Conservation (phyloP, 345 rosid genomes). For the Balakata baccata region DNA sequence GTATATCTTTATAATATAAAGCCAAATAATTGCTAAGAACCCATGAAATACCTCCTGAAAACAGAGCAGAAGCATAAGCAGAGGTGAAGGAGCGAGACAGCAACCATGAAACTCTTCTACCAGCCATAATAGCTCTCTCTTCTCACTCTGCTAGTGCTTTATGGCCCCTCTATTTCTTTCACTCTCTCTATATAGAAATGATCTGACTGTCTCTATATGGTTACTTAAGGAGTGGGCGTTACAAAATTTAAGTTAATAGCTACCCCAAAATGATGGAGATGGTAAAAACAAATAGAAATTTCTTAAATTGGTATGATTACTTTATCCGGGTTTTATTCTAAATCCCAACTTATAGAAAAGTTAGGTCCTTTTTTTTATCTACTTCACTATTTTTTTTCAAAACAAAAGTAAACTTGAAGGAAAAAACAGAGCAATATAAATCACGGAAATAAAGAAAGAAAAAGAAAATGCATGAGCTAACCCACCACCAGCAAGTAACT, state of each 20-base stretch:
- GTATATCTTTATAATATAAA: neutral
- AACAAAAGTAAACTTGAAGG: neutral
- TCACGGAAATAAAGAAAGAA: neutral
- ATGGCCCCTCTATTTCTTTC: neutral
- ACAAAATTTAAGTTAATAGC: neutral
- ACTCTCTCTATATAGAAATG: neutral
- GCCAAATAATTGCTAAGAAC: neutral
- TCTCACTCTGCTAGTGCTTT: neutral
- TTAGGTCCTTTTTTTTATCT: no score
- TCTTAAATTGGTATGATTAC: no score
- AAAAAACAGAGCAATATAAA: neutral
- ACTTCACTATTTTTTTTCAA: no score
- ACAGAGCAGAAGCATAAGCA: constrained; percentile 26
- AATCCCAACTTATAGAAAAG: neutral
- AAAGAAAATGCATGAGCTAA: constrained; percentile 5
- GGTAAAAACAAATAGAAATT: neutral
- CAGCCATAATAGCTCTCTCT: constrained; percentile 38
- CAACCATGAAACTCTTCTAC: constrained; percentile 43
- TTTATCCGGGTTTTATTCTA: neutral
- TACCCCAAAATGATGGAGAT: neutral
- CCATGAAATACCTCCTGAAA: constrained; percentile 28
- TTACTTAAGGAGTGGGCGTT: neutral
- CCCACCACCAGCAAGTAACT: neutral
- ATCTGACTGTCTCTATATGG: no score
- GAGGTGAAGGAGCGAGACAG: constrained; percentile 52